These are phyloP conservation scores for Halophytophthora batemanensis DNA, from an alignment of 352 stramenopile genomes.

Conservation along the genomic window DNA sequence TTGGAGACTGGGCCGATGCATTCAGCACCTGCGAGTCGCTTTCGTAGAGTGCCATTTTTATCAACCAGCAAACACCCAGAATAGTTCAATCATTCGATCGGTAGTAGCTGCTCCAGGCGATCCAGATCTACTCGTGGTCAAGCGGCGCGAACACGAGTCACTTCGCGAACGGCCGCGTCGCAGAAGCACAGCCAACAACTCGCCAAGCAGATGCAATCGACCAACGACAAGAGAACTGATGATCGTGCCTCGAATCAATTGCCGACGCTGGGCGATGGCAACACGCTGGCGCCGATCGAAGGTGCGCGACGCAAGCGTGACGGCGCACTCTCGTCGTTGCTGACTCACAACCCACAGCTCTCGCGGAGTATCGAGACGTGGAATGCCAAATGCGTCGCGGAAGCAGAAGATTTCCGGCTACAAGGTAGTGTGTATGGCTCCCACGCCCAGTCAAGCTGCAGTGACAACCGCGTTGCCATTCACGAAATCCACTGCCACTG, in stretches of 20 bases:
- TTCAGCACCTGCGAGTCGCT: no score
- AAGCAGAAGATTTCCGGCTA: slow-evolving; percentile 20
- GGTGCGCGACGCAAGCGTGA: slow-evolving; percentile 1
- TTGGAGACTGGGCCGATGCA: no score
- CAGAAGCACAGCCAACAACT: not conserved
- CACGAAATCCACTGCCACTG: no score
- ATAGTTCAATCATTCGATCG: no score
- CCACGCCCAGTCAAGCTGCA: no score
- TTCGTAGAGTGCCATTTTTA: no score
- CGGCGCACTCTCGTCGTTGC: slow-evolving; percentile 7
- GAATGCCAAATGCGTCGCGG: slow-evolving; percentile 21
- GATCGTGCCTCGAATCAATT: not conserved
- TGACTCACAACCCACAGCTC: slow-evolving; percentile 12
- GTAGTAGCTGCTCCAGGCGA: no score
- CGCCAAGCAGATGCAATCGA: not conserved
- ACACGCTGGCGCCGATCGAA: not conserved
- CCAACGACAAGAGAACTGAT: not conserved
- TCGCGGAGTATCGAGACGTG: slow-evolving; percentile 23
- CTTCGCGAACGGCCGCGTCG: not conserved
- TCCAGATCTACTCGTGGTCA: no score
- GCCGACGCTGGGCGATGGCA: not conserved
- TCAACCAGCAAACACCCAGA: not conserved
- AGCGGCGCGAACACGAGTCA: not conserved
- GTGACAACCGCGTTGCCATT: no score
- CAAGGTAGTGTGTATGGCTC: slow-evolving; percentile 15